Evolutionary conservation across 2,329 filamentous ascomycete species (phyloP).

Genomic region (Trichophyton verrucosum): DNA sequence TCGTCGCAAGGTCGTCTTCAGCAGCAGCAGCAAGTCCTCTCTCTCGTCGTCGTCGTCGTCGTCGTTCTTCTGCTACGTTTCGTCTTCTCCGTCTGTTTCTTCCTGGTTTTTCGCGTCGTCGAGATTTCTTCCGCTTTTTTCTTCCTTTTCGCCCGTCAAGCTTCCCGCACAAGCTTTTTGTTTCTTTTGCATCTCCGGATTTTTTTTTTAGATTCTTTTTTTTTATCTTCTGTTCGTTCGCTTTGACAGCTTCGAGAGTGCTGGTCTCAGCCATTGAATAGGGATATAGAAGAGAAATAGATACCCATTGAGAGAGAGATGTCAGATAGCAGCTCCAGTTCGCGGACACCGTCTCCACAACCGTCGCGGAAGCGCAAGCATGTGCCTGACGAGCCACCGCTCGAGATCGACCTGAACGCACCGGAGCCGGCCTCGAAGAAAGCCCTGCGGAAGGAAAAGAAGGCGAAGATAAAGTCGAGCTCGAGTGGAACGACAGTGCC

Average conservation of each 20-base stretch:
- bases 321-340: constrained; percentile 1
- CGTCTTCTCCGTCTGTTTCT: background rate
- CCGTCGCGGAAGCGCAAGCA: constrained; percentile 54
- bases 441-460: constrained; percentile 78
- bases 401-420: constrained; percentile 80
- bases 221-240: background rate
- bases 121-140: background rate
- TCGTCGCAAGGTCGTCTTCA: background rate
- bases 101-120: background rate
- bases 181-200: background rate
- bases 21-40: background rate
- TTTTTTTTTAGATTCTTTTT: background rate
- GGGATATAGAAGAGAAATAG: background rate
- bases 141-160: background rate
- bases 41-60: background rate
- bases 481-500: constrained; percentile 24
- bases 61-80: background rate
- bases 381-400: constrained; percentile 29
- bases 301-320: background rate
- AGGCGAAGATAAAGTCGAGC: constrained; percentile 31
- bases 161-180: background rate
- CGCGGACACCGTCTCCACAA: constrained; percentile 1
- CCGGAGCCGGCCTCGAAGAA: constrained; percentile 95
- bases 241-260: background rate
- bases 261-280: background rate